phyloP scores from a whole-genome alignment of 805 yeast species.

The Millerozyma acaciae region DNA sequence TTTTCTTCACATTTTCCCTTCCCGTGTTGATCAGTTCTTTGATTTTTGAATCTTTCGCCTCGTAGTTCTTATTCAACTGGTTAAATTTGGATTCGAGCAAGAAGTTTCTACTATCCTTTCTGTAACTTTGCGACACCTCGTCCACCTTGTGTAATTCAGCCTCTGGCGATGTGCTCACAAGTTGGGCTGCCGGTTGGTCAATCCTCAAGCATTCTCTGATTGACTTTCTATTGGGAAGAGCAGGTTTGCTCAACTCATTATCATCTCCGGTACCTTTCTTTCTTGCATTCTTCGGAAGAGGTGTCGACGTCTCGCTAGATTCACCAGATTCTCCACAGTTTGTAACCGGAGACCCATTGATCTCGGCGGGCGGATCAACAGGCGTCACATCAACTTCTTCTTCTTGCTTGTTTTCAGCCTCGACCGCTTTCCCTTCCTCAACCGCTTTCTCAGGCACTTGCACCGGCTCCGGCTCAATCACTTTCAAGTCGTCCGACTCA shows the following conservation, averaged over 20 bases:
- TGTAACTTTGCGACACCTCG: slow-evolving; percentile 16
- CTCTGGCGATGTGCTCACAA: slow-evolving; percentile 6
- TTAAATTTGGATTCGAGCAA: slow-evolving; percentile 58
- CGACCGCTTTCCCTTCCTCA: background rate
- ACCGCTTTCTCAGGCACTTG: background rate
- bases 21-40: slow-evolving; percentile 43
- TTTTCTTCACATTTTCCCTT: slow-evolving; percentile 34
- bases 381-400: background rate
- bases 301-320: too few species aligned
- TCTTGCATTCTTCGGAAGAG: too few species aligned
- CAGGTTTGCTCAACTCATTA: too few species aligned
- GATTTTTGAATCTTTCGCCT: slow-evolving; percentile 46
- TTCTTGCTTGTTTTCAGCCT: slow-evolving; percentile 1
- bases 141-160: slow-evolving; percentile 10
- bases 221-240: slow-evolving; percentile 32
- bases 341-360: too few species aligned
- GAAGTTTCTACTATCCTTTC: slow-evolving; percentile 34
- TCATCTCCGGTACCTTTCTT: too few species aligned
- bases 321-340: too few species aligned
- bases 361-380: background rate
- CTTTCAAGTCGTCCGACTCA: slow-evolving; percentile 3
- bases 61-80: slow-evolving; percentile 51
- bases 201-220: slow-evolving; percentile 20
- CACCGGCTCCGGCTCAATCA: background rate
- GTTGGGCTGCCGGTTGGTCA: slow-evolving; percentile 17